Evolutionary conservation across 495 filamentous ascomycete genomes (phyloP).

Genomic region (Jackrogersella minutella): DNA sequence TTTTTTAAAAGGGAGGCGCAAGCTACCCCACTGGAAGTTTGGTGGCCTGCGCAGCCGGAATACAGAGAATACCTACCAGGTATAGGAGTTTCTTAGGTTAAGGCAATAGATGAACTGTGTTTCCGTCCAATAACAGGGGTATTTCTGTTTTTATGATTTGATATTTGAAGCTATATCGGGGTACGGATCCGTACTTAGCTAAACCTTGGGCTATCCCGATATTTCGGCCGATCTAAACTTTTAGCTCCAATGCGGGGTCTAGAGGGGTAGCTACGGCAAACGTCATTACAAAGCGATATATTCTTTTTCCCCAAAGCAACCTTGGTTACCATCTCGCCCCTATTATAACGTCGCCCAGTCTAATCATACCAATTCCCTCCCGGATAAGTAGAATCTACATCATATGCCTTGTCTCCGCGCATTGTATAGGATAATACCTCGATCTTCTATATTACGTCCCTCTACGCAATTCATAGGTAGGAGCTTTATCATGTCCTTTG

Average conservation of each 20-base stretch:
- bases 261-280: constrained; percentile 30
- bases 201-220: no score
- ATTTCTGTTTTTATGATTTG: not conserved
- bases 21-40: constrained; percentile 12
- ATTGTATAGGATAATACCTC: constrained; percentile 16
- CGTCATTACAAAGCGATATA: constrained; percentile 23
- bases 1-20: constrained; percentile 12
- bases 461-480: constrained; percentile 2
- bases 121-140: not conserved
- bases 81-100: not conserved
- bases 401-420: constrained; percentile 26
- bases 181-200: no score
- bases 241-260: not conserved
- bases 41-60: not conserved
- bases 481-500: not conserved
- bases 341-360: not conserved
- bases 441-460: constrained; percentile 7
- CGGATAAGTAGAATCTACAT: not conserved
- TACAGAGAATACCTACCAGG: not conserved
- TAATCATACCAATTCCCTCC: not conserved
- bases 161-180: not conserved
- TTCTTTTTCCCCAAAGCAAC: not conserved
- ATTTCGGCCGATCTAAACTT: not conserved
- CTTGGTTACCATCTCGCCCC: not conserved
- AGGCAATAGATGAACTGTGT: constrained; percentile 4